phyloP scores from a whole-genome alignment of 441 rosid genomes.

The Pelargonium fulgidum region DNA sequence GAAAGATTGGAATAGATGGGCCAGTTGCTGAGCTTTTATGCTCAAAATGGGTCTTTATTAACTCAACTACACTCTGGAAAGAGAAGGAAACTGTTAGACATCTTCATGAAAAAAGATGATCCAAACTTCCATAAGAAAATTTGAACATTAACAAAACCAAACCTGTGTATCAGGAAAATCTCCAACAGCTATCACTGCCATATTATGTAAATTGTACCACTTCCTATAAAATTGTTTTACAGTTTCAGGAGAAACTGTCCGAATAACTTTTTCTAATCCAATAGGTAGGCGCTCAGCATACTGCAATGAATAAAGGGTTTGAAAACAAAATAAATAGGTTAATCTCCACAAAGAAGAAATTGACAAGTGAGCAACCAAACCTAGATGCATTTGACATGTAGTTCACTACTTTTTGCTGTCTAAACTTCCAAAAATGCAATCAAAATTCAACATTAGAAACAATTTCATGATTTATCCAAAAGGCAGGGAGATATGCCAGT shows the following conservation, averaged over 20 bases:
- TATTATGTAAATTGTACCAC: slow-evolving; percentile 79
- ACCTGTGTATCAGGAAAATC: slow-evolving; percentile 87
- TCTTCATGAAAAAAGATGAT: slow-evolving; percentile 8
- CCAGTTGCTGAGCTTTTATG: slow-evolving; percentile 39
- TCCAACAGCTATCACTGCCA: slow-evolving; percentile 94
- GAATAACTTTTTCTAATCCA: slow-evolving; percentile 85
- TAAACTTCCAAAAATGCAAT: neutral
- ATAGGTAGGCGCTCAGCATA: slow-evolving; percentile 91
- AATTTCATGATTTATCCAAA: too few species aligned
- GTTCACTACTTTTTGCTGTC: neutral
- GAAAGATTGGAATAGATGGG: slow-evolving; percentile 48
- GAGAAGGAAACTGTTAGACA: slow-evolving; percentile 4
- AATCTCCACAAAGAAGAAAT: neutral
- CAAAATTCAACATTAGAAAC: neutral
- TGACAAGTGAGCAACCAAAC: slow-evolving; percentile 13
- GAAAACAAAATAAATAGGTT: slow-evolving; percentile 13
- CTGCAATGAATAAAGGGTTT: slow-evolving; percentile 34
- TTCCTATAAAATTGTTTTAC: slow-evolving; percentile 67
- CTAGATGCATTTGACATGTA: slow-evolving; percentile 11
- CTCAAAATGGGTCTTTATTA: slow-evolving; percentile 72
- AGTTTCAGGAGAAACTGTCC: slow-evolving; percentile 66
- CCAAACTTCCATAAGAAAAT: slow-evolving; percentile 13
- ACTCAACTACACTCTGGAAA: slow-evolving; percentile 67
- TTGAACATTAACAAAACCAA: slow-evolving; percentile 17
- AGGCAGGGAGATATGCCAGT: too few species aligned